Conservation (phyloP, 371 early-diverging fungal species). For the Gilbertella persicaria region DNA sequence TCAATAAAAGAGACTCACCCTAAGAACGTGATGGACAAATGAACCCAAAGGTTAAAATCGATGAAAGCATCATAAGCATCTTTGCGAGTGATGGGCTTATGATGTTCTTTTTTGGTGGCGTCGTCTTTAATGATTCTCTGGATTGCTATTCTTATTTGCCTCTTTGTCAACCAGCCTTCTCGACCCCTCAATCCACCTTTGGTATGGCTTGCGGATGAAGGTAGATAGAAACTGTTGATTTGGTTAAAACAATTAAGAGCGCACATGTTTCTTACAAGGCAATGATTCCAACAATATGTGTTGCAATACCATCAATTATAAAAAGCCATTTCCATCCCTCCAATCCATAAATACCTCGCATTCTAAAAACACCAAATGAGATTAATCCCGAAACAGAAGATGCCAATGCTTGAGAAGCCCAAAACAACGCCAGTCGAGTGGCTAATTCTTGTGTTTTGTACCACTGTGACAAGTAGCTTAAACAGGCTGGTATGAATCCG, state of each 20-base stretch:
- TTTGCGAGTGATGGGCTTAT: constrained; percentile 22
- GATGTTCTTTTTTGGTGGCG: constrained; percentile 42
- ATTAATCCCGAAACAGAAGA: constrained; percentile 62
- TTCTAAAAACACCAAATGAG: constrained; percentile 59
- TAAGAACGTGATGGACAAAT: constrained; percentile 42
- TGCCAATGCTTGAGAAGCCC: constrained; percentile 60
- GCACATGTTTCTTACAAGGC: constrained; percentile 35
- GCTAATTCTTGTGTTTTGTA: constrained; percentile 65
- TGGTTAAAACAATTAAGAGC: too few relatives aligned
- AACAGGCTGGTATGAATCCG: constrained; percentile 65
- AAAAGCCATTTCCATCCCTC: constrained; percentile 65
- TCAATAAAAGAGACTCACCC: constrained; percentile 24
- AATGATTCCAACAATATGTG: constrained; percentile 45
- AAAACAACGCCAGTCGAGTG: constrained; percentile 58
- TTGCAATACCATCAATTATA: constrained; percentile 53
- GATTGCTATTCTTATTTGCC: constrained; percentile 49
- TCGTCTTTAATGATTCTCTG: constrained; percentile 57
- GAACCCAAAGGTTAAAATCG: constrained; percentile 48
- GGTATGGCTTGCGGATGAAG: constrained; percentile 41
- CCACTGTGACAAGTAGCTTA: constrained; percentile 56
- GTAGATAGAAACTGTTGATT: constrained; percentile 48
- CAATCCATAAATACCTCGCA: constrained; percentile 55
- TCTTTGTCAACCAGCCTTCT: constrained; percentile 40
- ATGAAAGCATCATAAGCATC: constrained; percentile 34
- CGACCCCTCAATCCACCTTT: constrained; percentile 36